Conservation (phyloP, 148 eudicot genomes). For the Oxyria digyna region DNA sequence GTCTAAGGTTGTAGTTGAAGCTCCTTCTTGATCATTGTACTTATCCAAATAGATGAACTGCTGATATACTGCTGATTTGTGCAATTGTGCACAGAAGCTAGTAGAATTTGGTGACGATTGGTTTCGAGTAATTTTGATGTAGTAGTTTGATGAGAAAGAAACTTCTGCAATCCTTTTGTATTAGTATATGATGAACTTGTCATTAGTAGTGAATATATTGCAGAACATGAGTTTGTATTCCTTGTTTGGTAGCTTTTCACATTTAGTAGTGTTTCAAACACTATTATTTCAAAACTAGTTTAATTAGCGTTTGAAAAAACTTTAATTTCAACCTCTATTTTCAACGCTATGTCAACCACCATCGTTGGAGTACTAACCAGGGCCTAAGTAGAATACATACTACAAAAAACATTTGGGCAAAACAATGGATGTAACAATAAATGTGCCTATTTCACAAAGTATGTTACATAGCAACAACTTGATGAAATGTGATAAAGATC, state of each 20-base stretch:
- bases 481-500: neutral
- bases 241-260: too few species aligned
- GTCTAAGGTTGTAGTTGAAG: neutral
- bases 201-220: too few species aligned
- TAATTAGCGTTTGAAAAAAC: too few species aligned
- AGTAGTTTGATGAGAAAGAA: neutral
- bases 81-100: neutral
- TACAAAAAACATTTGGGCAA: too few species aligned
- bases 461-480: neutral
- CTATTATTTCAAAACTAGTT: too few species aligned
- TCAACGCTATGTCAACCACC: too few species aligned
- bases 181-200: neutral
- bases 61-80: conserved; percentile 5
- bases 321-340: too few species aligned
- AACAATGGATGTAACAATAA: neutral
- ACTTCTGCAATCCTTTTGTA: neutral
- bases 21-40: neutral
- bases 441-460: too few species aligned
- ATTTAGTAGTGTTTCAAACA: too few species aligned
- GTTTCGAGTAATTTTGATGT: neutral
- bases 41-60: neutral
- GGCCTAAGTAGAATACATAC: too few species aligned
- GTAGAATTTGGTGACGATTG: neutral
- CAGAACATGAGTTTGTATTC: too few species aligned
- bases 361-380: too few species aligned